A percentile compares a stretch with the other conserved stretches of the same genome.
These are phyloP conservation scores for Arachnomyces sp. DNA, from an alignment of 2,329 filamentous ascomycete genomes.

Conservation along the genomic window DNA sequence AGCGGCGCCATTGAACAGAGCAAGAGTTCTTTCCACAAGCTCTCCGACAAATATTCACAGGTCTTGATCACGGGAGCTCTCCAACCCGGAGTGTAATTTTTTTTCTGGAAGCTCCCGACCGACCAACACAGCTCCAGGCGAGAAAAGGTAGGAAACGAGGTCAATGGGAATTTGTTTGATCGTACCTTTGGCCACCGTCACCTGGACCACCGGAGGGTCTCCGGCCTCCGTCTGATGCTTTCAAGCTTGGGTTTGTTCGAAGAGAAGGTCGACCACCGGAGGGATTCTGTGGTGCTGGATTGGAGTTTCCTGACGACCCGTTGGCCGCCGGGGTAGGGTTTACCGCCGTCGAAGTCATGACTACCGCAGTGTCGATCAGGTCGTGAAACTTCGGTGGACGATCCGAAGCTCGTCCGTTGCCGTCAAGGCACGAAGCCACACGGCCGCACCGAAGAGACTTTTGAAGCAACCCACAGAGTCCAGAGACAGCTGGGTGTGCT, in stretches of 20 bases:
- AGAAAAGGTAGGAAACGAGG: slow-evolving; percentile 7
- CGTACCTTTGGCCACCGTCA: slow-evolving; percentile 50
- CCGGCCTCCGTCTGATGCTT: slow-evolving; percentile 46
- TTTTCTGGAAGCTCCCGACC: no score
- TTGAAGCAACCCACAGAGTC: no score
- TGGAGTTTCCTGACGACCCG: slow-evolving; percentile 30
- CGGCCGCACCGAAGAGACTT: no score
- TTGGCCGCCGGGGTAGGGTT: slow-evolving; percentile 30
- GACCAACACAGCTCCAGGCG: slow-evolving; percentile 1
- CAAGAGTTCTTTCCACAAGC: no score
- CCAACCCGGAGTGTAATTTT: no score
- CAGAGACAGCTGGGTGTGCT: no score
- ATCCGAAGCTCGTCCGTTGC: no score
- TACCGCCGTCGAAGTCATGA: slow-evolving; percentile 33
- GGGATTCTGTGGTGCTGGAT: slow-evolving; percentile 31
- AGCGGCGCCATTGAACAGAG: slow-evolving; percentile 1
- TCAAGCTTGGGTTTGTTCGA: slow-evolving; percentile 44
- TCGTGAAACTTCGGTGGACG: slow-evolving; percentile 21
- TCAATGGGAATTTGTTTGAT: slow-evolving; percentile 11
- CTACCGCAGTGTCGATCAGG: slow-evolving; percentile 24
- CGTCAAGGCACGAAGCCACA: no score
- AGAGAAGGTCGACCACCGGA: slow-evolving; percentile 37
- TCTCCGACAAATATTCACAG: no score
- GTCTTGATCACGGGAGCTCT: no score
- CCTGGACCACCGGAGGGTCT: slow-evolving; percentile 50